Percentiles rank a stretch among this genome's conserved stretches.
Evolutionary conservation across 169 alveolate genomes (phyloP).

Genomic region (Cryptosporidium ubiquitum): DNA sequence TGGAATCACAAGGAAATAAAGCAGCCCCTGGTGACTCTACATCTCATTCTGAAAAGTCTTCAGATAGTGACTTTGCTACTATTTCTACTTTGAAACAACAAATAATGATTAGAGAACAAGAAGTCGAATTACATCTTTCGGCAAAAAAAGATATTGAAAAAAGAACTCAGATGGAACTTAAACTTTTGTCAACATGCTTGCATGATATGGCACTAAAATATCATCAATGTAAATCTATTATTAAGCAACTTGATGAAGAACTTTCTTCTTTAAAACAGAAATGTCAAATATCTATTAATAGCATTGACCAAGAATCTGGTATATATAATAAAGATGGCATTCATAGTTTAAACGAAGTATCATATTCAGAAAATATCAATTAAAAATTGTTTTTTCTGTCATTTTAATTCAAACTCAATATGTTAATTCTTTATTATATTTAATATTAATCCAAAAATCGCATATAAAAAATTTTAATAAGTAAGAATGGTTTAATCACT

Average conservation of each 20-base stretch:
- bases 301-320: background rate
- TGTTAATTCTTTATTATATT: background rate
- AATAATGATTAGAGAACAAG: conserved; percentile 72
- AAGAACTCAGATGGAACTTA: conserved; percentile 53
- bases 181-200: conserved; percentile 64
- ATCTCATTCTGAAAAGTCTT: background rate
- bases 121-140: conserved; percentile 52
- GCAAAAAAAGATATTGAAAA: conserved; percentile 65
- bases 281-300: conserved; percentile 64
- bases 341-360: background rate
- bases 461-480: background rate
- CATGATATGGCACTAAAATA: conserved; percentile 73
- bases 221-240: conserved; percentile 68
- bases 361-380: background rate
- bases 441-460: background rate
- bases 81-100: conserved; percentile 56
- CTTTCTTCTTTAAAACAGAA: conserved; percentile 55
- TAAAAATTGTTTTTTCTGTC: background rate
- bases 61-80: conserved; percentile 11
- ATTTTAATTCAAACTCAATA: background rate
- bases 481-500: background rate
- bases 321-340: background rate
- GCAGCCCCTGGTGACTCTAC: background rate
- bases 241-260: conserved; percentile 68
- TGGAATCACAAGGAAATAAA: conserved; percentile 49